Conservation (phyloP, 192 early-diverging fungal genomes). For the Rhizoclosmatium globosum region DNA sequence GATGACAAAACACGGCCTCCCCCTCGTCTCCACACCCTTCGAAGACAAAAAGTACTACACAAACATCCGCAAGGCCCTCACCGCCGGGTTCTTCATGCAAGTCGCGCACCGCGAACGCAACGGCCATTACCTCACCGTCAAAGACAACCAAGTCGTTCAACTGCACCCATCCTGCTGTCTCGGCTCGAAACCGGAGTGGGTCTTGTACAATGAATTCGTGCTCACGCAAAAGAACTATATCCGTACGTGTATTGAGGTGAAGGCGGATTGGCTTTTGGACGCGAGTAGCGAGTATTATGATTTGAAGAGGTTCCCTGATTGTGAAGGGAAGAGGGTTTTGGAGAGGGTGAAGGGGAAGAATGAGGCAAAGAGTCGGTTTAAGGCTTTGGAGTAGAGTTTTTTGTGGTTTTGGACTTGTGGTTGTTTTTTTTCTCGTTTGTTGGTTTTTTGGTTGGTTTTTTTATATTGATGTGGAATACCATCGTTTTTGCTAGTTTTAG, state of each 20-base stretch:
- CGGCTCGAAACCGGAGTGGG: conserved; percentile 96
- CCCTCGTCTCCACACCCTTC: conserved; percentile 75
- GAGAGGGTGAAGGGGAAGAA: conserved; percentile 73
- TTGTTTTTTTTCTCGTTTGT: too few species aligned
- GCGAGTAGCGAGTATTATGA: conserved; percentile 94
- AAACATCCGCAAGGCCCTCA: conserved; percentile 89
- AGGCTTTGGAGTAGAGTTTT: conserved; percentile 22
- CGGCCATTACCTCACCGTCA: conserved; percentile 90
- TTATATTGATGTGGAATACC: too few species aligned
- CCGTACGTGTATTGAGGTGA: conserved; percentile 89
- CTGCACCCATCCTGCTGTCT: conserved; percentile 93
- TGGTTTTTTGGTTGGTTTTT: too few species aligned
- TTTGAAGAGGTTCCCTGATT: conserved; percentile 86
- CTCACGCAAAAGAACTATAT: conserved; percentile 96
- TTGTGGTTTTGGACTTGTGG: neutral
- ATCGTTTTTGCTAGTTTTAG: too few species aligned
- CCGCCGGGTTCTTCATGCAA: conserved; percentile 98
- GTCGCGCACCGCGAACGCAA: conserved; percentile 88
- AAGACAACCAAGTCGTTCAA: conserved; percentile 96
- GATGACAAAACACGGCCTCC: conserved; percentile 77
- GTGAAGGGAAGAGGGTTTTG: conserved; percentile 85
- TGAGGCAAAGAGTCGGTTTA: conserved; percentile 53
- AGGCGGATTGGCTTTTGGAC: conserved; percentile 76
- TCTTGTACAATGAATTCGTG: conserved; percentile 99
- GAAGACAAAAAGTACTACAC: conserved; percentile 78